These are phyloP conservation scores for Neurospora tetraspora DNA, from an alignment of 495 filamentous ascomycete genomes.

Conservation along the genomic window DNA sequence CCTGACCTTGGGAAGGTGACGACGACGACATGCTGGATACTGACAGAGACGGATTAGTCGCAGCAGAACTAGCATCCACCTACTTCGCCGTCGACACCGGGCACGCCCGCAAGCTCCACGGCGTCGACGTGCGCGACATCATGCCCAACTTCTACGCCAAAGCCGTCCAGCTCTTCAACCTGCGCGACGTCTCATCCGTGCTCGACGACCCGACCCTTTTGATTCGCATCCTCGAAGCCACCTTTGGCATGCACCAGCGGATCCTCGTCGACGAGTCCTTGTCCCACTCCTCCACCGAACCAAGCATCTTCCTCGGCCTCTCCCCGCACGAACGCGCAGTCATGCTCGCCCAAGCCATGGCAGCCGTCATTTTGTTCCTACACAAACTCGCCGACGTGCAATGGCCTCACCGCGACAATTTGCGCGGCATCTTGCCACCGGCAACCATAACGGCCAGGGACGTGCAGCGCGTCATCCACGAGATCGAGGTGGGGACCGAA, in stretches of 20 bases:
- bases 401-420: slow-evolving; percentile 11
- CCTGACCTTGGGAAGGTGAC: too few species aligned
- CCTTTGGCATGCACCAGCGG: slow-evolving; percentile 11
- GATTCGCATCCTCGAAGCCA: slow-evolving; percentile 7
- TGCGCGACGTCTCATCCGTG: slow-evolving; percentile 9
- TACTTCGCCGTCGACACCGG: slow-evolving; percentile 21
- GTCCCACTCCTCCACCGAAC: slow-evolving; percentile 10
- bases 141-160: slow-evolving; percentile 22
- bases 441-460: background rate
- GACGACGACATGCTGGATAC: too few species aligned
- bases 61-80: slow-evolving; percentile 12
- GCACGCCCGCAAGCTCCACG: slow-evolving; percentile 19
- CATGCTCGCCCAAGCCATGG: slow-evolving; percentile 14
- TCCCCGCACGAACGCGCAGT: slow-evolving; percentile 24
- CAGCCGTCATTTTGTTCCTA: slow-evolving; percentile 14
- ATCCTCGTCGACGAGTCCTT: slow-evolving; percentile 13
- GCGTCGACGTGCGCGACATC: slow-evolving; percentile 21
- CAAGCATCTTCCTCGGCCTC: slow-evolving; percentile 10
- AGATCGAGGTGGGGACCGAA: slow-evolving; percentile 2
- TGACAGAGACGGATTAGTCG: slow-evolving; percentile 1
- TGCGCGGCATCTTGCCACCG: background rate
- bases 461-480: slow-evolving; percentile 9
- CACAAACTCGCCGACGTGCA: slow-evolving; percentile 20
- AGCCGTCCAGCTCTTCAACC: slow-evolving; percentile 20
- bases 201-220: slow-evolving; percentile 10